Conservation (phyloP, 2,329 filamentous ascomycete genomes). For the Thermomyces lanuginosus region DNA sequence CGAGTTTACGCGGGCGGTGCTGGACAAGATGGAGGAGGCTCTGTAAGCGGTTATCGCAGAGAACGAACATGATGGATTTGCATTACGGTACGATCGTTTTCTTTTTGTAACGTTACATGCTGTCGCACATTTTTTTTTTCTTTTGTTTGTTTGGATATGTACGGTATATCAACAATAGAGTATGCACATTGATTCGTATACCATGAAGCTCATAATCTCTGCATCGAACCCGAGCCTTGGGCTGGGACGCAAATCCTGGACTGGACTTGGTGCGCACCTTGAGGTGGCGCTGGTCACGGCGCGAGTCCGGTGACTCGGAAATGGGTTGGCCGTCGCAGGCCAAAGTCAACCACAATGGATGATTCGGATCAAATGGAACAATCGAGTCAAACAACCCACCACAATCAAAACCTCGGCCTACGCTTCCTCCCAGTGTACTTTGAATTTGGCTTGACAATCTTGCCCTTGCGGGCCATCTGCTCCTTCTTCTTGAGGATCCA, state of each 20-base stretch:
- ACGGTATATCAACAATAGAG: not conserved
- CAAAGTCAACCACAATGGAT: too few species aligned
- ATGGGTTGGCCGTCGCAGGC: too few species aligned
- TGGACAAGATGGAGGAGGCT: slow-evolving; percentile 78
- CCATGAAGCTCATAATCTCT: too few species aligned
- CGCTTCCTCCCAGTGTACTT: slow-evolving; percentile 91
- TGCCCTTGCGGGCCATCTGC: slow-evolving; percentile 88
- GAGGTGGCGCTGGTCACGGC: too few species aligned
- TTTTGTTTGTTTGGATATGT: too few species aligned
- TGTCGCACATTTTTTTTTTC: too few species aligned
- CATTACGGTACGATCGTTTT: too few species aligned
- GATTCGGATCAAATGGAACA: too few species aligned
- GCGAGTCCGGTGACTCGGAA: too few species aligned
- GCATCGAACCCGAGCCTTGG: not conserved
- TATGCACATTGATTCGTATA: not conserved
- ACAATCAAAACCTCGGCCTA: slow-evolving; percentile 60
- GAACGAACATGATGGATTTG: too few species aligned
- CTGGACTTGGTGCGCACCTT: not conserved
- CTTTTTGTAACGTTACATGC: too few species aligned
- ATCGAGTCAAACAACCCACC: too few species aligned
- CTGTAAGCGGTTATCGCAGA: slow-evolving; percentile 43
- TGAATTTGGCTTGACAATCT: slow-evolving; percentile 76
- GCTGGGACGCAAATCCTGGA: not conserved
- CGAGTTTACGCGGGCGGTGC: slow-evolving; percentile 85
- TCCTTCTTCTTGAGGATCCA: slow-evolving; percentile 52